phyloP scores from a whole-genome alignment of 1,139 yeast species.

The Meyerozyma athensensis region DNA sequence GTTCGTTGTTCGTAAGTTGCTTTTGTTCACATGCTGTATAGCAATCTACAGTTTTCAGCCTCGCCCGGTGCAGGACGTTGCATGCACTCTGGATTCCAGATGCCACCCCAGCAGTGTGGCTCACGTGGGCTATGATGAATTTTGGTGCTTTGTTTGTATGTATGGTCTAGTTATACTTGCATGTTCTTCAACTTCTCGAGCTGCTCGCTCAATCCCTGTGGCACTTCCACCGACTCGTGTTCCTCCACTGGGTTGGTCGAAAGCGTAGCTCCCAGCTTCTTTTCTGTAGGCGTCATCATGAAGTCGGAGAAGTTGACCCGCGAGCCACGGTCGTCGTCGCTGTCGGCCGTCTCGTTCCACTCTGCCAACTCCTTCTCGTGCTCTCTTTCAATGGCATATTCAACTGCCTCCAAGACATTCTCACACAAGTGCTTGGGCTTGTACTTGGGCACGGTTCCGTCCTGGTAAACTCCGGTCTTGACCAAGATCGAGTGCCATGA shows the following conservation, averaged over 20 bases:
- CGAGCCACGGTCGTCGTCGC: constrained; percentile 27
- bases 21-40: too few species aligned
- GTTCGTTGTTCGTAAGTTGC: too few species aligned
- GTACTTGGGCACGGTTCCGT: constrained; percentile 72
- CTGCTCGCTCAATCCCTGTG: constrained; percentile 36
- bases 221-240: constrained; percentile 42
- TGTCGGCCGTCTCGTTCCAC: constrained; percentile 55
- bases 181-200: constrained; percentile 37
- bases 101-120: neutral
- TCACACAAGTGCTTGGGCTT: constrained; percentile 70
- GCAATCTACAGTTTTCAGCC: too few species aligned
- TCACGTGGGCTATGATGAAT: neutral
- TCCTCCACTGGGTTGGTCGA: constrained; percentile 14
- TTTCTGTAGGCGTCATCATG: constrained; percentile 45
- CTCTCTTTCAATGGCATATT: constrained; percentile 78
- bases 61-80: neutral
- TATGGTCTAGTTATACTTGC: constrained; percentile 13
- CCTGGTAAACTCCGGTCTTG: constrained; percentile 83
- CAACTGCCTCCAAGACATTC: constrained; percentile 75
- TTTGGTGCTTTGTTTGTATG: neutral
- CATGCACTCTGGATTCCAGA: neutral
- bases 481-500: constrained; percentile 83
- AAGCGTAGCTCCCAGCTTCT: constrained; percentile 12
- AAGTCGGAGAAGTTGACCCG: constrained; percentile 45
- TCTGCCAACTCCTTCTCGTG: constrained; percentile 65